Conservation (phyloP, 345 rosid genomes). For the Syzygium aqueum region DNA sequence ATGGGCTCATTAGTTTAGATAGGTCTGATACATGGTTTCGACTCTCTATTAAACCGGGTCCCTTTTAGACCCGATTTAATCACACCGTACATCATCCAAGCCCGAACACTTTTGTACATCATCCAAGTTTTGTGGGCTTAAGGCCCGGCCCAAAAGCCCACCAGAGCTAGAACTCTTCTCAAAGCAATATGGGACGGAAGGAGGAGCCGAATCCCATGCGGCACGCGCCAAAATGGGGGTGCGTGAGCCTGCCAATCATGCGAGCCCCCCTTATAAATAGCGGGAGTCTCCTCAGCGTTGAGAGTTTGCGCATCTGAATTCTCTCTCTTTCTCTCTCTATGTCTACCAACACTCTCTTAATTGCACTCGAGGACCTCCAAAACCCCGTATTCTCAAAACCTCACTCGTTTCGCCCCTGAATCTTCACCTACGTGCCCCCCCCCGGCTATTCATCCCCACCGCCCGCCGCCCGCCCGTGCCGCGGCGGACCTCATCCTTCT, state of each 20-base stretch:
- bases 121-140: no score
- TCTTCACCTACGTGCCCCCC: neutral
- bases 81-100: neutral
- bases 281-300: neutral
- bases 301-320: neutral
- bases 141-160: neutral
- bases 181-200: neutral
- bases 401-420: slow-evolving; percentile 5
- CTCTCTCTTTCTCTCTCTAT: slow-evolving; percentile 1
- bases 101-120: neutral
- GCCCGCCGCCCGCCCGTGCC: neutral
- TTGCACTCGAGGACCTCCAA: slow-evolving; percentile 16
- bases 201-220: neutral
- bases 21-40: neutral
- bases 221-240: neutral
- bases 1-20: neutral
- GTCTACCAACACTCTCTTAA: slow-evolving; percentile 6
- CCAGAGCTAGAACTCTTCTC: neutral
- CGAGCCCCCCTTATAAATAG: neutral
- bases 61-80: neutral
- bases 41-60: neutral
- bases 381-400: slow-evolving; percentile 9
- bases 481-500: neutral
- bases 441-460: neutral
- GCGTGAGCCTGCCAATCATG: neutral